Evolutionary conservation across 73 alveolate genomes (phyloP), one percentile per base, ranked within the genome.

Genomic region (Paramecium sonneborni): DNA sequence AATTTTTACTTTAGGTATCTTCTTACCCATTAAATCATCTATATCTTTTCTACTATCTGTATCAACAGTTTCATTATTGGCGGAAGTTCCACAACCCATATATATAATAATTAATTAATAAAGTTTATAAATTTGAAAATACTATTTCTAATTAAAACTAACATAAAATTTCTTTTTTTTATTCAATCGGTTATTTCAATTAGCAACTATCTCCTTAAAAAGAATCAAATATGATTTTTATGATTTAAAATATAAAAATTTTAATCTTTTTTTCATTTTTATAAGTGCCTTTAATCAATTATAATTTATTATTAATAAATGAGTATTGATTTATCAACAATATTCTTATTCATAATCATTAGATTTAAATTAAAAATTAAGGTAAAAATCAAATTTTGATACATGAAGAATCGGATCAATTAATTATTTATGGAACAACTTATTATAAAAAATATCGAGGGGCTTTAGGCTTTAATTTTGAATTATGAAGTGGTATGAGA

Each of bases 71-170:
- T 72, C 86, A 30, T 6, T 72, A 28, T 23, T 32, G 1, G 32
- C 57, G 14, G 86, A 72, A 35, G 67, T 28, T 21, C 86, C 86
- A 35, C 86, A 72, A 8, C 86, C 86, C 86, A 72, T 72, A 52
- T 52, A 52, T 52, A n/a, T 52, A 4, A 52, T 52, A 4, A 52
- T 52, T 52, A 52, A 52, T 52, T 52, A 52, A 52, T 52, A 52
- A 52, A 52, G 32, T 52, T 52, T 52, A 52, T 52, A 52, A 18
- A 52, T 52, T 52, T 20, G 68, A 52, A 52, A 18, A 52, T 52
- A 52, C 68, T 52, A 11, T 52, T 44, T 52, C 14, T 18, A 52
- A 52, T 52, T 52, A 5, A 30, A 52, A 18, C 68, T n/a, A 18
- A 5, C 14, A 52, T 18, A 6, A 1, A 52, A 20, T 8, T 18